Base-by-base conservation (phyloP, 176 grass and related monocot genomes). In the Calamus simplicifolius region DNA sequence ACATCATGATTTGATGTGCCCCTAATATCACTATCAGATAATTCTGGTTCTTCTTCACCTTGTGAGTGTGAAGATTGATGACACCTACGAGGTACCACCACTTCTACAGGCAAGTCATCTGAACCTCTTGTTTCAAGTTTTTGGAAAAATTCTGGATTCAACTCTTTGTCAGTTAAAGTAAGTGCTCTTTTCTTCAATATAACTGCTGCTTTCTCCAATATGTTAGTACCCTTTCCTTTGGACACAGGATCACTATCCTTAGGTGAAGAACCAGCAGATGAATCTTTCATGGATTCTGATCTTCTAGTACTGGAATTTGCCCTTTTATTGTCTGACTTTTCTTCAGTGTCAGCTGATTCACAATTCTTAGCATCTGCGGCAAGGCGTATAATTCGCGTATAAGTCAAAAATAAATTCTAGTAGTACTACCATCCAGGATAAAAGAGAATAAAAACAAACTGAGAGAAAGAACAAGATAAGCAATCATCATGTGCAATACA, bases 121-220 rank as follows among this genome's bases (percentile, higher is more conserved):
- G 55, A 43, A 38, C 60, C 82, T 56, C 84, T 92, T 17, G 87
- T 76, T 68, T 98, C 93, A 56, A 98, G 84, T 29, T 89, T 92
- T 73, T 89, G 93, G 61, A 98, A 98, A 56, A 98, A 98, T 12
- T 92, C 93, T 56, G 87, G 78, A 53, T 98, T 98, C 35, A 98
- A 48, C 54, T 85, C 93, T 68, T 88, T 95, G 51, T 95, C 90
- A 29, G 57, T 90, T 59, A 87, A 63, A 51, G 86, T 72, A 19
- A 84, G 64, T 19, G 59, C 61, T 69, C 74, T 98, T 85, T 80
- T 98, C 81, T 82, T 98, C 29, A 98, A 77, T 18, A 98, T 59
- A 54, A 81, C 78, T 21, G 88, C 78, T 54, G 87, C 87, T 58
- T 89, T 98, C 81, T 98, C 93, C 49, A 61, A 57, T 51, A 98